These are phyloP conservation scores for Trypanosoma mega DNA, from an alignment of 208 protist species.

Conservation along the genomic window DNA sequence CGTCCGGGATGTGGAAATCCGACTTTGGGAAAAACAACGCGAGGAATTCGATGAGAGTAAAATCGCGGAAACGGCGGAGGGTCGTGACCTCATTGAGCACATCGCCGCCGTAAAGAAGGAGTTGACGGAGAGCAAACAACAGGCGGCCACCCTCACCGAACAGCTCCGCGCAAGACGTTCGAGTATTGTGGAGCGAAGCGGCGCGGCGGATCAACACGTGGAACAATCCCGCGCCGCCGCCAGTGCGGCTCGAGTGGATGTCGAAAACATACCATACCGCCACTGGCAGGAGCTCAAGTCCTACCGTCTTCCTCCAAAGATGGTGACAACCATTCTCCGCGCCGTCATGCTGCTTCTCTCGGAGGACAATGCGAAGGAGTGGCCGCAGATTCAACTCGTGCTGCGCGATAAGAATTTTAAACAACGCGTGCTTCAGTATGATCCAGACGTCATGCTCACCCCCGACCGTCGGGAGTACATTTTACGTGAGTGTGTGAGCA, in stretches of 20 bases:
- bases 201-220: constrained; percentile 58
- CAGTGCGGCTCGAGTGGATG: constrained; percentile 61
- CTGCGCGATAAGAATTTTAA: constrained; percentile 77
- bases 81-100: constrained; percentile 41
- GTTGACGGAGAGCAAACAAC: constrained; percentile 57
- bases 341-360: constrained; percentile 86
- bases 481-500: constrained; percentile 83
- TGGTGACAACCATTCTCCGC: constrained; percentile 74
- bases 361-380: constrained; percentile 73
- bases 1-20: constrained; percentile 69
- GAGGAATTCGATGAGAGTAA: constrained; percentile 49
- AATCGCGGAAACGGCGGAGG: constrained; percentile 48
- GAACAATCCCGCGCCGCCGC: constrained; percentile 58
- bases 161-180: constrained; percentile 57
- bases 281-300: constrained; percentile 91
- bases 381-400: constrained; percentile 82
- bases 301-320: constrained; percentile 78
- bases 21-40: constrained; percentile 57
- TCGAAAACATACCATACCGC: constrained; percentile 71
- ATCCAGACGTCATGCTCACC: constrained; percentile 68
- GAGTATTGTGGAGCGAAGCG: constrained; percentile 56
- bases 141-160: constrained; percentile 56
- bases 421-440: constrained; percentile 63
- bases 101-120: constrained; percentile 55
- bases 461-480: constrained; percentile 78